Conservation (phyloP, 305 asterid species). For the Fraxinus sp. region DNA sequence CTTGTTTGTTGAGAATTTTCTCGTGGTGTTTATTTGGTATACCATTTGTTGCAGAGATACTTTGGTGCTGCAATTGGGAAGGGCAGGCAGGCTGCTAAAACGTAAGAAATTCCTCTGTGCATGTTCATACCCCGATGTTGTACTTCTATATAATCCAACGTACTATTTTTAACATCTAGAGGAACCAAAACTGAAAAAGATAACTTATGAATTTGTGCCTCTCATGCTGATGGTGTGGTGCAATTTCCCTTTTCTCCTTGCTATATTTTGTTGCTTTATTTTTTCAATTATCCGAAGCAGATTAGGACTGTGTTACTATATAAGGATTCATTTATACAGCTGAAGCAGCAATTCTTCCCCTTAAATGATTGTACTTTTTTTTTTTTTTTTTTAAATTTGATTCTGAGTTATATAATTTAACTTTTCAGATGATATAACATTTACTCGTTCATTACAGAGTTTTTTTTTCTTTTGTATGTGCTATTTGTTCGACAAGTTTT, state of each 20-base stretch:
- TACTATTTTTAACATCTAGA: not conserved
- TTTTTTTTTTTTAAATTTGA: no score
- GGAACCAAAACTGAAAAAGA: not conserved
- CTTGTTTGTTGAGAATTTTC: not conserved
- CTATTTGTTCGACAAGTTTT: not conserved
- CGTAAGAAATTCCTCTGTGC: slow-evolving; percentile 43
- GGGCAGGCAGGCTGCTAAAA: slow-evolving; percentile 54
- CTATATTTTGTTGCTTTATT: not conserved
- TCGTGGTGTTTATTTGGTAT: not conserved
- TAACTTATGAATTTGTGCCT: not conserved
- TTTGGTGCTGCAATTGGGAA: slow-evolving; percentile 59
- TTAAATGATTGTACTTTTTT: not conserved
- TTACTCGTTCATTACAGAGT: not conserved
- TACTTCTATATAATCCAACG: not conserved
- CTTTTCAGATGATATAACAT: not conserved
- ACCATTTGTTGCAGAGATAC: slow-evolving; percentile 49
- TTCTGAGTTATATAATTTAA: not conserved
- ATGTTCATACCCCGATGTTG: not conserved
- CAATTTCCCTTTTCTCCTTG: not conserved
- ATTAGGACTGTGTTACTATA: not conserved
- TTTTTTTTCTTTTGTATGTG: not conserved
- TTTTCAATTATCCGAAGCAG: not conserved
- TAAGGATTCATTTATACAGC: not conserved
- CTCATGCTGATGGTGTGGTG: not conserved
- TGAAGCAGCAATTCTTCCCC: not conserved